These are phyloP conservation scores for Trichoderma guizhouense DNA, from an alignment of 2,329 filamentous ascomycete species.

Conservation along the genomic window DNA sequence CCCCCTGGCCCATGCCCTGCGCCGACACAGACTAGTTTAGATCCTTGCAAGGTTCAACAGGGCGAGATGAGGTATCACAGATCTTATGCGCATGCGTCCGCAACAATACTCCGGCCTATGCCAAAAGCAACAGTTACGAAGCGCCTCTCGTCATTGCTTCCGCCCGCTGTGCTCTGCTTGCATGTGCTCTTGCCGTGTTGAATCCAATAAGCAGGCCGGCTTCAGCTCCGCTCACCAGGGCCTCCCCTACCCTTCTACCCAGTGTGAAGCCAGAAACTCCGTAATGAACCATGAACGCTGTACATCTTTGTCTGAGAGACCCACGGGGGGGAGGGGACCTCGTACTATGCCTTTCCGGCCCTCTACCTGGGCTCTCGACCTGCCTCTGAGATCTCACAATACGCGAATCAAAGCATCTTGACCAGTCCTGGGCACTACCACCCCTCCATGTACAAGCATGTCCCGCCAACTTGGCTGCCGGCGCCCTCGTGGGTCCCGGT, in stretches of 20 bases:
- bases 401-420: background rate
- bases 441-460: slow-evolving; percentile 14
- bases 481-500: slow-evolving; percentile 27
- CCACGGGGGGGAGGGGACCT: background rate
- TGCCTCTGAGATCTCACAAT: slow-evolving; percentile 1
- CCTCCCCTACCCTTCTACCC: background rate
- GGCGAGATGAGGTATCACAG: slow-evolving; percentile 41
- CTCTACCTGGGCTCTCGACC: background rate
- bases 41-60: slow-evolving; percentile 28
- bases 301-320: background rate
- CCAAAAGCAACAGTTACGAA: slow-evolving; percentile 5
- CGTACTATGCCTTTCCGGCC: slow-evolving; percentile 1
- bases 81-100: slow-evolving; percentile 34
- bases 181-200: background rate
- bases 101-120: slow-evolving; percentile 33
- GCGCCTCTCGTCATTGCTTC: slow-evolving; percentile 15
- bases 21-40: slow-evolving; percentile 13
- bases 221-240: background rate
- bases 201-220: slow-evolving; percentile 8
- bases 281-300: slow-evolving; percentile 2
- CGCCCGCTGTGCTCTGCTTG: background rate
- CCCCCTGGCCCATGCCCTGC: slow-evolving; percentile 20
- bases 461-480: slow-evolving; percentile 35
- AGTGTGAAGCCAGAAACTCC: background rate
- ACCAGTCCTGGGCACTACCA: background rate